Percentiles rank a stretch among this genome's conserved stretches.
Conservation (phyloP, 805 yeast species). For the Kodamaea fukazawae region DNA sequence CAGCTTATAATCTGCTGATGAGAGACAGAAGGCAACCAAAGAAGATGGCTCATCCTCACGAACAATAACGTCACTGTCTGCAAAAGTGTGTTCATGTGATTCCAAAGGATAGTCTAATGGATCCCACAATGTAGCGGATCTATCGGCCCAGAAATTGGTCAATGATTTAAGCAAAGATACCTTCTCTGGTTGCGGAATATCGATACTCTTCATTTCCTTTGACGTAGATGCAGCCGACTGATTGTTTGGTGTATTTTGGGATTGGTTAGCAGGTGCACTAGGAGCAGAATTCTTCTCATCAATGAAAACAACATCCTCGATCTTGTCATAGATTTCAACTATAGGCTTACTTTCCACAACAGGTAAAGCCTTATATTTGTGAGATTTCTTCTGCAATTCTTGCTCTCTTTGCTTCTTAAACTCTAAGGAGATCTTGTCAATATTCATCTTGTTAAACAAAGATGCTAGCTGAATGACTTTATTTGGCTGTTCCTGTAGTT, state of each 20-base stretch:
- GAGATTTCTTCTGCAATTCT: conserved; percentile 61
- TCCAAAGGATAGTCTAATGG: conserved; percentile 81
- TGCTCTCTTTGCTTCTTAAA: conserved; percentile 83
- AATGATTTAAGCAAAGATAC: conserved; percentile 78
- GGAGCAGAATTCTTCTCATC: conserved; percentile 18
- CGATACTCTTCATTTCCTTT: conserved; percentile 15
- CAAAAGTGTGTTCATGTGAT: conserved; percentile 84
- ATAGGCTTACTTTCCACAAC: conserved; percentile 77
- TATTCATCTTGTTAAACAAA: conserved; percentile 70
- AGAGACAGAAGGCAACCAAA: conserved; percentile 85
- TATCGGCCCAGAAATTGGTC: conserved; percentile 94
- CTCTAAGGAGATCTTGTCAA: conserved; percentile 77
- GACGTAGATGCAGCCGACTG: neutral
- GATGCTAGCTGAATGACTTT: conserved; percentile 63
- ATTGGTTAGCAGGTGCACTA: neutral
- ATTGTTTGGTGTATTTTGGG: neutral
- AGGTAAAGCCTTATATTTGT: conserved; percentile 66
- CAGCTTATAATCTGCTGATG: conserved; percentile 75
- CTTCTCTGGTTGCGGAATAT: conserved; percentile 54
- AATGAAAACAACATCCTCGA: conserved; percentile 77
- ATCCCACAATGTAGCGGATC: conserved; percentile 94
- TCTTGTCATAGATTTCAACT: conserved; percentile 86
- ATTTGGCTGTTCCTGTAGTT: conserved; percentile 12
- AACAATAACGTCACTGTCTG: conserved; percentile 89
- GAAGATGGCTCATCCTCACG: conserved; percentile 97